Percentiles rank a stretch among this genome's conserved stretches.
These are phyloP conservation scores for Diaporthe vexans DNA, from an alignment of 2,329 filamentous ascomycete species.

Conservation along the genomic window DNA sequence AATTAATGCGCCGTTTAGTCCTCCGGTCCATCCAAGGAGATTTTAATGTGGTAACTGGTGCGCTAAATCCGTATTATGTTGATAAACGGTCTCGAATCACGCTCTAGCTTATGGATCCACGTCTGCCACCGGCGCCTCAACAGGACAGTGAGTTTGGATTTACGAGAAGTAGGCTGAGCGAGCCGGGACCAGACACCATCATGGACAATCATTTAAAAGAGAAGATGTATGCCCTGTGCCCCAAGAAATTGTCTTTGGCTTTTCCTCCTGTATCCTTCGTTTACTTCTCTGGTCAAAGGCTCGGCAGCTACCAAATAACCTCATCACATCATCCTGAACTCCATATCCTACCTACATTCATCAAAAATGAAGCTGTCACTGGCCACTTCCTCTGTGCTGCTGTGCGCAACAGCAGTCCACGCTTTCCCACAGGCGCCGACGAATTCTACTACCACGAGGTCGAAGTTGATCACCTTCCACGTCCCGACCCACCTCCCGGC, in stretches of 20 bases:
- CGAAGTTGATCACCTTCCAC: too few species aligned
- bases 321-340: too few species aligned
- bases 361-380: not conserved
- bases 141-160: not conserved
- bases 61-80: too few species aligned
- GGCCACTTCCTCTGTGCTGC: not conserved
- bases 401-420: not conserved
- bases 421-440: not conserved
- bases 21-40: too few species aligned
- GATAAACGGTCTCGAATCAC: not conserved
- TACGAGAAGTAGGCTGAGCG: not conserved
- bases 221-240: rapidly evolving
- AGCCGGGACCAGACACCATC: not conserved
- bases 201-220: not conserved
- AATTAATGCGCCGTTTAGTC: not conserved
- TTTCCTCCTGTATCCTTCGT: not conserved
- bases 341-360: not conserved
- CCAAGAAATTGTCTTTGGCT: not conserved
- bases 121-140: not conserved
- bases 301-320: not conserved
- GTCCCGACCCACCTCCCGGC: too few species aligned
- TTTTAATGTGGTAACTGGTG: too few species aligned
- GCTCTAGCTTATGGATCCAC: not conserved
- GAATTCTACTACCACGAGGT: too few species aligned
- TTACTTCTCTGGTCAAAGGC: not conserved